Evolutionary conservation across 139 green algal species (phyloP).

Genomic region (Asterochloris erici): DNA sequence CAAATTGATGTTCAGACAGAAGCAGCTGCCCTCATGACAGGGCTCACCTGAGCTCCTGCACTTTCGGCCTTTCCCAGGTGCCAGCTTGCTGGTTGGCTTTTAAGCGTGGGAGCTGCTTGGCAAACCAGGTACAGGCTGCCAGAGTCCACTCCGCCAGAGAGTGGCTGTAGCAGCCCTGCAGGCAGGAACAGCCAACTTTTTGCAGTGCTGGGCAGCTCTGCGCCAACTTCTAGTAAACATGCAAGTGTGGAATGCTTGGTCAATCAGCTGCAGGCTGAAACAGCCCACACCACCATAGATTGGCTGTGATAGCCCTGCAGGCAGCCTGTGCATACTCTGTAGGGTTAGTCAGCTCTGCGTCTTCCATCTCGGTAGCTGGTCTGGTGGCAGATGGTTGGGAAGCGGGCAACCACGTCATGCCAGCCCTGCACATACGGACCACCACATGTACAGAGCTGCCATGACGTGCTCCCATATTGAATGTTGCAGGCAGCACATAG

Average conservation of each 20-base stretch:
- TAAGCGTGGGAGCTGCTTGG: slow-evolving; percentile 67
- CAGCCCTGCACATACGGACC: too few relatives aligned
- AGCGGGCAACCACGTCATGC: too few relatives aligned
- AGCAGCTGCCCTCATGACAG: too few relatives aligned
- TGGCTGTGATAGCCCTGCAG: slow-evolving; percentile 64
- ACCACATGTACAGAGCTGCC: too few relatives aligned
- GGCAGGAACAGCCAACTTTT: too few relatives aligned
- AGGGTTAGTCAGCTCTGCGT: too few relatives aligned
- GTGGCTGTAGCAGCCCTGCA: slow-evolving; percentile 65
- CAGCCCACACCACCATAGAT: slow-evolving; percentile 70
- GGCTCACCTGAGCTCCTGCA: slow-evolving; percentile 65
- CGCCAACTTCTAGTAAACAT: slow-evolving; percentile 33
- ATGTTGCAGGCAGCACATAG: too few relatives aligned
- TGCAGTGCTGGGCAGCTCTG: too few relatives aligned
- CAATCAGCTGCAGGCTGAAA: slow-evolving; percentile 74
- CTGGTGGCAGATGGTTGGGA: too few relatives aligned
- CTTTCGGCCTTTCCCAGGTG: slow-evolving; percentile 52
- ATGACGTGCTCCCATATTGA: too few relatives aligned
- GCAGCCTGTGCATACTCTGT: neutral
- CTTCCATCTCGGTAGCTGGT: neutral
- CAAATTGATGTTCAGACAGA: too few relatives aligned
- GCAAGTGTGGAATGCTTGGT: slow-evolving; percentile 69
- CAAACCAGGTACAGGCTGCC: slow-evolving; percentile 72
- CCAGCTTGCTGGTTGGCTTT: slow-evolving; percentile 24
- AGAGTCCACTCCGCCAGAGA: slow-evolving; percentile 76